Evolutionary conservation across 2,329 filamentous ascomycete genomes (phyloP).

Genomic region (Phialocephala sp.): DNA sequence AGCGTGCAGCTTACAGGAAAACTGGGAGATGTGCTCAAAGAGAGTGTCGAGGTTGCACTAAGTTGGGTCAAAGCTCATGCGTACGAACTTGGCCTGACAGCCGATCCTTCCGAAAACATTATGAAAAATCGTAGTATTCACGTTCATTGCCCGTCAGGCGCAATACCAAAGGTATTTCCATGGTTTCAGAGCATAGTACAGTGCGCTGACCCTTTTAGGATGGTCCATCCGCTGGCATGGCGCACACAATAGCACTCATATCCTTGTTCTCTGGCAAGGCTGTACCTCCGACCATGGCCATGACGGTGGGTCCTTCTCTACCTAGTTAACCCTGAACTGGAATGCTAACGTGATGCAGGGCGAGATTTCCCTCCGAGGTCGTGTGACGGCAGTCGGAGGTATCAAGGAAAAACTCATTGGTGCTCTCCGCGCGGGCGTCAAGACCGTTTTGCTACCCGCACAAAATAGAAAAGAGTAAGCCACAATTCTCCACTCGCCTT

Average conservation of each 20-base stretch:
- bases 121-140: constrained; percentile 96
- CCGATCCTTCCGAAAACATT: constrained; percentile 83
- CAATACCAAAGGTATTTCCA: constrained; percentile 90
- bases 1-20: constrained; percentile 95
- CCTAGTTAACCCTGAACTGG: neutral
- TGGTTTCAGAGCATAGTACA: neutral
- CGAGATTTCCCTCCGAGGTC: constrained; percentile 80
- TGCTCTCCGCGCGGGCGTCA: constrained; percentile 88
- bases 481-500: constrained; percentile 5
- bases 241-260: constrained; percentile 91
- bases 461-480: constrained; percentile 82
- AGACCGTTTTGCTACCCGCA: constrained; percentile 86
- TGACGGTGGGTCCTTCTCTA: constrained; percentile 69
- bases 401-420: constrained; percentile 99
- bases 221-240: constrained; percentile 84
- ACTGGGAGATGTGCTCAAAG: constrained; percentile 94
- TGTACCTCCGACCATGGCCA: constrained; percentile 90
- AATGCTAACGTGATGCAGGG: constrained; percentile 45
- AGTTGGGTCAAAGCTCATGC: constrained; percentile 98
- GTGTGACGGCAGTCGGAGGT: constrained; percentile 91
- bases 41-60: constrained; percentile 93
- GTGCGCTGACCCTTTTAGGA: constrained; percentile 58
- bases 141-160: constrained; percentile 93
- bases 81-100: constrained; percentile 84
- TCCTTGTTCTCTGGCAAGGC: constrained; percentile 85